Evolutionary conservation across 371 early-diverging fungal species (phyloP).

Genomic region (Mucor ambiguus): DNA sequence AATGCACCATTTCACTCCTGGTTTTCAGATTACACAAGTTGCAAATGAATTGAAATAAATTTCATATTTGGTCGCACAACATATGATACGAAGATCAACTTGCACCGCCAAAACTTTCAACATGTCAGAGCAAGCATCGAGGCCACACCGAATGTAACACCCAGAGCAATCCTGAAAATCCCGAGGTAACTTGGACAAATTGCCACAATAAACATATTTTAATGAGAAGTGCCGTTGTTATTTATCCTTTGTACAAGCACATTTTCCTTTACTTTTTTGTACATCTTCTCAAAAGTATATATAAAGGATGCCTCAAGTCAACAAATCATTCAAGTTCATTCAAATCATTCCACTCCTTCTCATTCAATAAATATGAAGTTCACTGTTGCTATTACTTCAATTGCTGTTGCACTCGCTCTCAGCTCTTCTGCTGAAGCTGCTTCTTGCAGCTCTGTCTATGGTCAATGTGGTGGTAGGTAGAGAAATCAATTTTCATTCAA

Average conservation of each 20-base stretch:
- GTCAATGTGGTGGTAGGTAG: constrained; percentile 40
- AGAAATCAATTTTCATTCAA: background rate
- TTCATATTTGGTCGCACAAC: background rate
- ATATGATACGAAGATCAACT: background rate
- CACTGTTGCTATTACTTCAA: constrained; percentile 2
- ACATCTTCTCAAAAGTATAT: background rate
- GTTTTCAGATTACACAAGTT: background rate
- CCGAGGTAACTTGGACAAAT: background rate
- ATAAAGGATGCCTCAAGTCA: background rate
- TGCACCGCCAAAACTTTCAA: background rate
- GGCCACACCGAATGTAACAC: background rate
- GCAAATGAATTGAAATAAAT: background rate
- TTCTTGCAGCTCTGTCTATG: constrained; percentile 26
- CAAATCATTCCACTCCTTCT: background rate
- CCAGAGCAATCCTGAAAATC: background rate
- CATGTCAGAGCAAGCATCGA: background rate
- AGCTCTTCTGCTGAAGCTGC: constrained; percentile 17
- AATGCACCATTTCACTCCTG: background rate
- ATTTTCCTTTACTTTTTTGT: background rate
- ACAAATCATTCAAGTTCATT: background rate
- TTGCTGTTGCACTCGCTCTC: constrained; percentile 9
- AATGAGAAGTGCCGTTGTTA: background rate
- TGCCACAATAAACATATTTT: background rate
- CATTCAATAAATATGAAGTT: constrained; percentile 1
- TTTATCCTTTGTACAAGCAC: background rate